Evolutionary conservation across 176 grass and related monocot genomes (phyloP), one percentile per base, ranked within the genome.

Genomic region (Oryza meridionalis): DNA sequence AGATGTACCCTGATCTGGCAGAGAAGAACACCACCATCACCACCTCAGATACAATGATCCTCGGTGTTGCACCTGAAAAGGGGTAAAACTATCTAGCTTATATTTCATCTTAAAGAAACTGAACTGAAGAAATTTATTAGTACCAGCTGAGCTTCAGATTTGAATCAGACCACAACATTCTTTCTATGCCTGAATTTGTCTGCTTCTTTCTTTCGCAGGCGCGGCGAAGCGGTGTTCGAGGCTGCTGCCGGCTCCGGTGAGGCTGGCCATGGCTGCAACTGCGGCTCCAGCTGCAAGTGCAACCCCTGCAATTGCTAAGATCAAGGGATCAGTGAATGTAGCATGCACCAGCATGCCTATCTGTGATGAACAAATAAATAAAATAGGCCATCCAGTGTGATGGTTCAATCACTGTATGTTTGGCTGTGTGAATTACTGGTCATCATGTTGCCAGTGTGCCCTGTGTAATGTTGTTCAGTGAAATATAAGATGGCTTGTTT

Each of bases 1-100:
- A 88, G 80, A 88, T 72, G 80, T 58, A 83, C n/a, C 73, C 73
- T 73, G 86, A 88, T 19, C 6, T 78, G 66, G 73, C 49, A 7
- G 86, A 83, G 73, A 88, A 88, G 80, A 72, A 2, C 43, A 19
- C 59, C 43, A 19, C 59, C 42, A 27, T 40, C 49, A 7, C 79
- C 16, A 11, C n/a, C 67, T 13, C 68, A 16, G 74, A 27, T 8
- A 62, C 81, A 27, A 24, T 80, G 44, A 19, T 83, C 73, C 73
- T 82, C 17, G 80, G 72, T 7, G 80, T 78, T 43, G 80, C 79
- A 65, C 55, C 73, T 73, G 73, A 77, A 55, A 88, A 88, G 73
- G 73, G 79, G 86, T 83, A 51, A 14, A 32, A 0, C 53, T 0
- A 37, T 37, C 1, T 61, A 3, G 49, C 14, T 26, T 9, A 67